Evolutionary conservation across 257 asterid species (phyloP), one percentile per base, ranked within the genome.

Genomic region (Salvia hispanica): DNA sequence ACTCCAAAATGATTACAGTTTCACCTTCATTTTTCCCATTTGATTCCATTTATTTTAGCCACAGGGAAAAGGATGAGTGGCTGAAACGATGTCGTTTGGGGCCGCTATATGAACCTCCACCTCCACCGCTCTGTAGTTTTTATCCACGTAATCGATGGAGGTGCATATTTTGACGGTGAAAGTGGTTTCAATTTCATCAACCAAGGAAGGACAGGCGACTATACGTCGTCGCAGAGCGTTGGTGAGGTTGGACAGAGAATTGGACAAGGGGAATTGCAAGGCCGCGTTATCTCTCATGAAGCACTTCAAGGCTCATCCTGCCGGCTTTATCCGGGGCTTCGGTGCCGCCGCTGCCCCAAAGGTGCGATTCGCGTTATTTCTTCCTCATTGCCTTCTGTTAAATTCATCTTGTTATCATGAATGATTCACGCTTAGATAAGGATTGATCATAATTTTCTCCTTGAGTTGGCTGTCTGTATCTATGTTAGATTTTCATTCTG

Each of bases 321-420:
- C 82, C 66, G 84, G 84, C 63, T 74, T 88, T 64, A 81, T 88
- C 62, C 83, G 73, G 13, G 92, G 94, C 69, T 88, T 88, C 78
- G 92, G 86, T 53, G 76, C 81, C 71, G 78, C 71, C 58, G 73
- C 84, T 66, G 78, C 64, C 48, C 71, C 78, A 40, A 69, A 80
- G 90, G 92, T 87, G 74, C 66, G 28, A 47, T 43, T 25, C 31
- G 9, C 48, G 5, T 4, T 18, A 15, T 37, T 3, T 37, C 0
- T 61, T 53, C 33, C 58, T n/a, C 7, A 15, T 37, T 37, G 5
- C 57, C 48, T 6, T 39, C 53, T 12, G 9, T 16, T 39, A 13
- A 13, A 46, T 13, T 2, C 21, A 53, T 73, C 62, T 53, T 36
- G 9, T 33, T 34, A n/a, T 45, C 47, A 25, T 71, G 21, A 18